Conservation (phyloP, 140 eudicot species). For the Erigeron philadelphicus region DNA sequence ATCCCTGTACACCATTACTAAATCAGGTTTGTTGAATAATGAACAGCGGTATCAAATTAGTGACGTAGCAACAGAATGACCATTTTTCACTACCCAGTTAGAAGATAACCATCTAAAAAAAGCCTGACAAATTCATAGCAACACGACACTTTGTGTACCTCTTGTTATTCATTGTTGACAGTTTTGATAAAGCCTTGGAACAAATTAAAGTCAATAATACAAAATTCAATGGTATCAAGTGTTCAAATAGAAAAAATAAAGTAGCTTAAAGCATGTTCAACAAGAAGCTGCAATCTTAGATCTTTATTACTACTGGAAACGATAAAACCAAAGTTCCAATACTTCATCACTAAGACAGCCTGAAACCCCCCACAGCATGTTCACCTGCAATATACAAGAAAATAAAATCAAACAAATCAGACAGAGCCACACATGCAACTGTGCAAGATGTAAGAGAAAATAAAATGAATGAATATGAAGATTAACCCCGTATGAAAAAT, state of each 20-base stretch:
- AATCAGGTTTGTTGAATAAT: too few species aligned
- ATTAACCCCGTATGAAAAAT: too few species aligned
- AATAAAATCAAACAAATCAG: neutral
- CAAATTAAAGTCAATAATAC: constrained; percentile 7
- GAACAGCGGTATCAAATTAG: neutral
- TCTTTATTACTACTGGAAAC: constrained; percentile 32
- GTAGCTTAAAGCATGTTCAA: constrained; percentile 26
- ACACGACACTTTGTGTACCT: too few species aligned
- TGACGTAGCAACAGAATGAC: neutral
- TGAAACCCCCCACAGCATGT: constrained; percentile 15
- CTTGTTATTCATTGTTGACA: constrained; percentile 8
- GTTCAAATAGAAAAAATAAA: constrained; percentile 1
- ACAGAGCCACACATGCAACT: neutral
- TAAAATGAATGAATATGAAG: too few species aligned
- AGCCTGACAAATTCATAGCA: too few species aligned
- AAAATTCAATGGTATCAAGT: neutral
- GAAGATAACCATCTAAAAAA: too few species aligned
- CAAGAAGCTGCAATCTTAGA: constrained; percentile 24
- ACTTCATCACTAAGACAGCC: constrained; percentile 20
- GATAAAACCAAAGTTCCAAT: constrained; percentile 8
- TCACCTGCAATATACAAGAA: constrained; percentile 25
- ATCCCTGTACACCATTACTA: too few species aligned
- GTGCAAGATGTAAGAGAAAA: too few species aligned
- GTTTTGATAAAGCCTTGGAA: constrained; percentile 18
- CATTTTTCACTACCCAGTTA: too few species aligned